Conservation (phyloP, 768 basidiomycete genomes). For the Leccinellum rugosiceps region DNA sequence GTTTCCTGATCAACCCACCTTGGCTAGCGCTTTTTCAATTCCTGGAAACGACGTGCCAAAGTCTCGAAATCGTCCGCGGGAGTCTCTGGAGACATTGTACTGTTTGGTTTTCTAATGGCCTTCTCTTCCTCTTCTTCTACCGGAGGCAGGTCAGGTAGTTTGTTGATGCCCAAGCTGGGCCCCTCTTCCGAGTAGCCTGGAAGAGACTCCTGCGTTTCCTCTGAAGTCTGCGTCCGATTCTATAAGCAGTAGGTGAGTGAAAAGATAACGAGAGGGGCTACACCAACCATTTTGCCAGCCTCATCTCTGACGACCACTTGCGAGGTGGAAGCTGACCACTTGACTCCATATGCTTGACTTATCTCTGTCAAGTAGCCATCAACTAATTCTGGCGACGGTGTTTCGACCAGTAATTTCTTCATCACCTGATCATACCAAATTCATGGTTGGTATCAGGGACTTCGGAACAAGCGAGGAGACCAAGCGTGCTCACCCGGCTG, state of each 20-base stretch:
- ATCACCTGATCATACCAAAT: conserved; percentile 49
- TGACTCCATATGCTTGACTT: conserved; percentile 78
- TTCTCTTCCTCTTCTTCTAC: conserved; percentile 45
- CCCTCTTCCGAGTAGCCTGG: conserved; percentile 28
- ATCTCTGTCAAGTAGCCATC: conserved; percentile 90
- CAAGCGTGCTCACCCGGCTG: conserved; percentile 58
- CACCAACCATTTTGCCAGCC: conserved; percentile 39
- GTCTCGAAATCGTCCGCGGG: conserved; percentile 71
- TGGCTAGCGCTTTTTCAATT: conserved; percentile 73
- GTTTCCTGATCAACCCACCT: not conserved
- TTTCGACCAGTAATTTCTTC: conserved; percentile 66
- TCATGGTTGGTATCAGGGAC: conserved; percentile 1
- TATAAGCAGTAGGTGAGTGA: conserved; percentile 8
- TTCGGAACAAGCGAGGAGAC: not conserved
- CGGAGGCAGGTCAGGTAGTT: conserved; percentile 51
- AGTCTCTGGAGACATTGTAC: conserved; percentile 10
- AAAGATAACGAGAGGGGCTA: not conserved
- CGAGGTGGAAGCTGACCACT: conserved; percentile 50
- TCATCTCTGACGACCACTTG: conserved; percentile 29
- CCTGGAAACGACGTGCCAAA: conserved; percentile 78
- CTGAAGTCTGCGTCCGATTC: conserved; percentile 2
- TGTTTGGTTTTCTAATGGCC: conserved; percentile 5
- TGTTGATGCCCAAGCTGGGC: conserved; percentile 24
- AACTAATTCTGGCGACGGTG: conserved; percentile 73
- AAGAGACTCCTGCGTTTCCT: conserved; percentile 18